A percentile compares a stretch with the other conserved stretches of the same genome.
These are phyloP conservation scores for Nemania sp. DNA, from an alignment of 2,329 filamentous ascomycete species.

Conservation along the genomic window DNA sequence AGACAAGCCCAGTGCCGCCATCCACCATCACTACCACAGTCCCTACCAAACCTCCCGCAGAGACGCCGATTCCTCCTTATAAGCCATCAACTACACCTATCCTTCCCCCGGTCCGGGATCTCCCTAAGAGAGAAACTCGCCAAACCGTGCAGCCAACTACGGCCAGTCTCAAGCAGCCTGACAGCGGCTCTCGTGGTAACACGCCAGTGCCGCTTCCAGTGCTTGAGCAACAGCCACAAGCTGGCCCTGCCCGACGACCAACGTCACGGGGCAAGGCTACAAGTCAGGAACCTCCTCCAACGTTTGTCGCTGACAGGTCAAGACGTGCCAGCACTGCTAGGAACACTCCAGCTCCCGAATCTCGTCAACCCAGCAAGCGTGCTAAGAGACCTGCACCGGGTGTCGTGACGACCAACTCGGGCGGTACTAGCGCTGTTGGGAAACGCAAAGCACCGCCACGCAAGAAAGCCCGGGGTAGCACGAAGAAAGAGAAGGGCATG, in stretches of 20 bases:
- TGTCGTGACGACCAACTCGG: slow-evolving; percentile 66
- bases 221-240: slow-evolving; percentile 42
- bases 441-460: slow-evolving; percentile 71
- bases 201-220: slow-evolving; percentile 44
- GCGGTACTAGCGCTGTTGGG: slow-evolving; percentile 69
- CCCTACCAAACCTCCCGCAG: slow-evolving; percentile 44
- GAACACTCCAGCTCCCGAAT: slow-evolving; percentile 60
- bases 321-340: slow-evolving; percentile 61
- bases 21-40: slow-evolving; percentile 45
- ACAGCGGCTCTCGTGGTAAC: slow-evolving; percentile 35
- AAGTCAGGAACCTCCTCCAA: slow-evolving; percentile 55
- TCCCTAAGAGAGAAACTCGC: slow-evolving; percentile 52
- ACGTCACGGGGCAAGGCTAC: slow-evolving; percentile 57
- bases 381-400: slow-evolving; percentile 74
- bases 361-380: slow-evolving; percentile 55
- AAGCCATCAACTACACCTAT: slow-evolving; percentile 46
- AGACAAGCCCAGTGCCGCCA: slow-evolving; percentile 39
- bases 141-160: slow-evolving; percentile 47
- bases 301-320: slow-evolving; percentile 57
- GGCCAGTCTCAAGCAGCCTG: slow-evolving; percentile 37
- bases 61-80: slow-evolving; percentile 49
- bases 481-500: slow-evolving; percentile 45
- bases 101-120: slow-evolving; percentile 42
- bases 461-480: slow-evolving; percentile 59
- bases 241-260: slow-evolving; percentile 48